Base-by-base conservation (phyloP, 108 stramenopile species). In the Schizochytrium sp. region DNA sequence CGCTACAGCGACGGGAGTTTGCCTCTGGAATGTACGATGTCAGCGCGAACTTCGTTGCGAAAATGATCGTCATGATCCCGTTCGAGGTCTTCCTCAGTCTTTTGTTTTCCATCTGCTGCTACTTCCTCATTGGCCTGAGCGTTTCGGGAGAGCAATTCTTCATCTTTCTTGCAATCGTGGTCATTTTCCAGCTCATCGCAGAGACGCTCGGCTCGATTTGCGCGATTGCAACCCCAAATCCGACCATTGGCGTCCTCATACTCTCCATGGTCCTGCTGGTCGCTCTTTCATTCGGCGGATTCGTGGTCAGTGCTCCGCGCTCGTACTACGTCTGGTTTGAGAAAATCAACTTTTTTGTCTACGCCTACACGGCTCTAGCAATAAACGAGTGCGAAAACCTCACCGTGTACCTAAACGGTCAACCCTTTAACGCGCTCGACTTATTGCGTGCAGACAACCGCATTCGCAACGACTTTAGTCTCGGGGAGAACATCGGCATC, bases 241-340 rank as follows among this genome's bases (percentile, higher is more conserved):
- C 87, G 58, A 58, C 57, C 57, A 21, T 87, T 8, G 87, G 87
- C 19, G 87, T 57, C 19, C 87, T 87, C 19, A 10, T 58, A 0
- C 87, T 58, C 25, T 87, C 87, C 58, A 5, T 87, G 29, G 23
- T 58, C n/a, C 34, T 58, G 87, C 53, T 57, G 1, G 4, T 58
- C 51, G 59, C 16, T 5, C 12, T 43, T 14, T 29, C 88, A 19
- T 53, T 88, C 48, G 60, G 60, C 16, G 60, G 88, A 43, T 29
- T 44, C 45, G 44, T 18, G n/a, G 60, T 34, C 0, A 19, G 60
- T 5, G 45, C 8, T 19, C 60, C 60, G n/a, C 43, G 47, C 45
- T 47, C 19, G 44, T 34, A 29, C 60, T 60, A 96, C 95, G 16
- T 60, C 96, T 55, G 97, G 97, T 92, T 92, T 96, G 44, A 93